phyloP scores from a whole-genome alignment of 257 asterid species.

The Nicotiana sylvestris region DNA sequence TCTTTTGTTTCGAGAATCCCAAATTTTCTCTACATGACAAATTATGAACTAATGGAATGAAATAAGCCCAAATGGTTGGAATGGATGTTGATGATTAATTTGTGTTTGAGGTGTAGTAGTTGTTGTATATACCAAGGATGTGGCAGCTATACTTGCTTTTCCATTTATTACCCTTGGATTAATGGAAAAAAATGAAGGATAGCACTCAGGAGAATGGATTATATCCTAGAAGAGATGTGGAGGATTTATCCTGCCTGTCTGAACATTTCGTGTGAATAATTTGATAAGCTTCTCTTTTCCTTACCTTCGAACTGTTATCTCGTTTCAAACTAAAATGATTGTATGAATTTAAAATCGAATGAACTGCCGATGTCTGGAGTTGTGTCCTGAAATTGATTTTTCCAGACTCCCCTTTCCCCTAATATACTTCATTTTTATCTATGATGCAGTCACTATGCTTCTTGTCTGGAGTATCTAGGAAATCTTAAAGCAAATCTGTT shows the following conservation, averaged over 20 bases:
- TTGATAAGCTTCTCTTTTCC: background rate
- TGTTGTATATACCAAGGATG: background rate
- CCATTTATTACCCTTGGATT: background rate
- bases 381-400: background rate
- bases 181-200: background rate
- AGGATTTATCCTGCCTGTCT: background rate
- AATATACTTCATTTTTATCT: background rate
- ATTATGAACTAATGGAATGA: background rate
- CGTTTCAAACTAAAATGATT: background rate
- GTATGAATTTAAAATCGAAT: background rate
- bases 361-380: background rate
- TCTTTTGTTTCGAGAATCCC: background rate
- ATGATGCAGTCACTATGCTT: constrained; percentile 79
- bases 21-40: background rate
- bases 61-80: background rate
- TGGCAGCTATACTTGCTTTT: background rate
- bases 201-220: background rate
- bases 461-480: constrained; percentile 87
- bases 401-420: background rate
- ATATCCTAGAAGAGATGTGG: background rate
- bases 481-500: constrained; percentile 76
- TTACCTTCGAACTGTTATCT: background rate
- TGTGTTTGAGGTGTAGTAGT: background rate
- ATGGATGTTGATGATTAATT: background rate
- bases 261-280: background rate